Base-by-base conservation (phyloP, 2,329 filamentous ascomycete species). In the Ophiostoma quercus region DNA sequence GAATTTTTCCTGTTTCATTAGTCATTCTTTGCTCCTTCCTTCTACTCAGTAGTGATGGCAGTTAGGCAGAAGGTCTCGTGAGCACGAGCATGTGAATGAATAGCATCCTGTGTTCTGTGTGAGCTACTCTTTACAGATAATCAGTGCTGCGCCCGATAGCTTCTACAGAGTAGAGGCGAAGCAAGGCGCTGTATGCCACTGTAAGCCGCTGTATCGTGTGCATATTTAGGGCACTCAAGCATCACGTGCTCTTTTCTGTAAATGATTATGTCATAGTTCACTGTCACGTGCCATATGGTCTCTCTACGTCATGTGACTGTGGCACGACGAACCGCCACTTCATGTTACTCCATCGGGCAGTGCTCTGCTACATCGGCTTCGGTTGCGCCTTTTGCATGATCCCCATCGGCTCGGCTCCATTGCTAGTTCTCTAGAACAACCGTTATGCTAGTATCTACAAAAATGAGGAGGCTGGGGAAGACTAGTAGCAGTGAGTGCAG, bases 221-320 rank as follows among this genome's bases (percentile, higher is more conserved):
- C 32, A 37, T 41, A 41, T 22, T 65, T 65, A 65, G 60, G 60
- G 60, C 60, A 65, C 60, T 16, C 16, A n/a, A 22, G 7, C 60
- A 65, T 65, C 60, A 65, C 60, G 60, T 65, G 60, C 25, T 7
- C 32, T 16, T 34, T 29, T 32, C n/a, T 11, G 29, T 65, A 29
- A 29, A 29, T 29, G 60, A 9, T 63, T 65, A 65, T 65, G 60
- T 65, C 34, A 65, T 39, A 9, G 5, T 29, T 14, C 12, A 4
- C 1, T 19, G 25, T 32, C 57, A 62, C 57, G 8, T 25, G 25
- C 1, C 2, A 6, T 16, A 7, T 1, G 1, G 25, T 0, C 25
- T 5, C 8, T 11, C 22, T 22, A 29, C 25, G 11, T 6, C 57
- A 32, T 19, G 57, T 60, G 54, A 60, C 7, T 32, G 25, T 62